Base-by-base conservation (phyloP, 345 rosid species). In the Camelina sativa region DNA sequence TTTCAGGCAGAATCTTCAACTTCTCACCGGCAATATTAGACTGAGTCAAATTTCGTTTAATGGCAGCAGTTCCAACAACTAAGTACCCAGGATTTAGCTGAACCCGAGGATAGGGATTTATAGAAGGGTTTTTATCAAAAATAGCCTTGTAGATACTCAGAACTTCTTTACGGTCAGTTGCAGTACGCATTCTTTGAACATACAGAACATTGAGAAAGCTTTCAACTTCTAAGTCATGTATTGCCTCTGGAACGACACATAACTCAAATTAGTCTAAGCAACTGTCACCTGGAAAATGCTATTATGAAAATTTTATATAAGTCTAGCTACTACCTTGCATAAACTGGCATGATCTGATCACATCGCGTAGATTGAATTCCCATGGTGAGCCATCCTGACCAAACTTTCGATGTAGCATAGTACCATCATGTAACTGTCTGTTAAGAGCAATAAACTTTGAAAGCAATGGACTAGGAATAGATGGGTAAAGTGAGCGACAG, bases 321-420 rank as follows among this genome's bases (percentile, higher is more conserved):
- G 64, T 62, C 52, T 40, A 62, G 43, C 77, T 58, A 77, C 7
- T 52, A 91, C 98, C 95, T 90, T 84, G 78, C 61, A 90, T 78
- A 48, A 94, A 82, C 77, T 92, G 85, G 76, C 97, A 94, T 19
- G 98, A 94, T 74, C 98, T 83, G 43, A 85, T 84, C 69, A 94
- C 92, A 79, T 94, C 98, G 46, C 97, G 97, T 81, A 94, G 80
- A 82, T 94, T 94, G 76, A 94, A 94, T 83, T 94, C 98, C 98
- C 98, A 94, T 19, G 98, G 98, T 22, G 97, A 86, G 63, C 98
- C 98, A 86, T 85, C 86, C 28, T 88, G 97, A 57, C 83, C 98
- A 62, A 91, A 94, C 70, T 87, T 91, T 67, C 58, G 84, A 76
- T 82, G 12, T 63, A 88, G 43, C 96, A 91, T 89, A 5, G 89